phyloP scores from a whole-genome alignment of 371 early-diverging fungal genomes.

The Actinomucor elegans region DNA sequence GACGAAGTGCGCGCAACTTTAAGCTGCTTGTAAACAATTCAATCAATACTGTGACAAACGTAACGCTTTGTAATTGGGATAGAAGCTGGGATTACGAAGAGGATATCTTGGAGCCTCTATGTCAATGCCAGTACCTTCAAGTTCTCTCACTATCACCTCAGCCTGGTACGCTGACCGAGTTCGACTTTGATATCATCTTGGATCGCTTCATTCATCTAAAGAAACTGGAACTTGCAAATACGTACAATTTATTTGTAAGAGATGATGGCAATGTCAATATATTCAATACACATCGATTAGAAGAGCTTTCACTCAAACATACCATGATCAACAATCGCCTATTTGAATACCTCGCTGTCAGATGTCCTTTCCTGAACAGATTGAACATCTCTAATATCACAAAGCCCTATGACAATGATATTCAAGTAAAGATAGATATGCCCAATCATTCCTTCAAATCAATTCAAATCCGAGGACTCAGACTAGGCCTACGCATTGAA shows the following conservation, averaged over 20 bases:
- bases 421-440: constrained; percentile 12
- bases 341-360: constrained; percentile 10
- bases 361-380: constrained; percentile 9
- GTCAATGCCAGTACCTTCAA: not conserved
- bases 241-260: constrained; percentile 15
- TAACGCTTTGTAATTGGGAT: constrained; percentile 17
- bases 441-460: constrained; percentile 11
- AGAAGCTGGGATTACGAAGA: constrained; percentile 17
- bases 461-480: constrained; percentile 2
- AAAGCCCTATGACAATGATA: constrained; percentile 16
- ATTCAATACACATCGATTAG: not conserved
- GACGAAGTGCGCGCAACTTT: constrained; percentile 12
- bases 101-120: constrained; percentile 7
- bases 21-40: constrained; percentile 8
- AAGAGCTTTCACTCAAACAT: not conserved
- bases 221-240: constrained; percentile 5
- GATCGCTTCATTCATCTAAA: not conserved
- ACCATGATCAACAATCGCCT: constrained; percentile 16
- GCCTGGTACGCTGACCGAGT: constrained; percentile 14
- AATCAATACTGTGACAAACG: not conserved
- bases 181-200: constrained; percentile 14
- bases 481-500: constrained; percentile 10
- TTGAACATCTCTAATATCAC: constrained; percentile 7
- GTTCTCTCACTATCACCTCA: constrained; percentile 10
- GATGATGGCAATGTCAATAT: not conserved